Evolutionary conservation across 164 flowering plant species (phyloP), one percentile per base, ranked within the genome.

Genomic region (Malania oleifera): DNA sequence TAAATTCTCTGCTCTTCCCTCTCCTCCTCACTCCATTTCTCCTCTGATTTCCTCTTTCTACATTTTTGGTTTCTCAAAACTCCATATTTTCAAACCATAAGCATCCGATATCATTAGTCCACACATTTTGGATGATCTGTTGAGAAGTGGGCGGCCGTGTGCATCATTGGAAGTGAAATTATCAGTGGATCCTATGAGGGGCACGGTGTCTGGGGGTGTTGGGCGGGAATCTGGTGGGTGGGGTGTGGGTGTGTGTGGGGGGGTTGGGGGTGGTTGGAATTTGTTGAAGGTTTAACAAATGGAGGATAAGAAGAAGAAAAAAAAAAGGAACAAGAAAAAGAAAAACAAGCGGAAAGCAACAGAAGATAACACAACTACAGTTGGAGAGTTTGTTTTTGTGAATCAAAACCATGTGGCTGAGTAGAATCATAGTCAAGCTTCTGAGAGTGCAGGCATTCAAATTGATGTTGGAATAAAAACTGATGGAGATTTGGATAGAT

Each of bases 261-360:
- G n/a, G n/a, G n/a, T n/a, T n/a, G n/a, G n/a, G n/a, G n/a, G n/a
- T n/a, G n/a, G n/a, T n/a, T n/a, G n/a, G n/a, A n/a, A n/a, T n/a
- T n/a, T n/a, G n/a, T n/a, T n/a, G n/a, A n/a, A n/a, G n/a, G n/a
- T n/a, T 52, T 12, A 29, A 47, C 2, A 23, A 40, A 77, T 79
- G 85, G 85, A 75, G 59, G 76, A 68, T 1, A 78, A 75, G 51
- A 79, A 71, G 54, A 84, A 69, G 72, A 81, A 79, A 73, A n/a
- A n/a, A n/a, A 80, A 66, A 43, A 81, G 53, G 28, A 82, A 76
- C 71, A 84, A 80, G 56, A 80, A 66, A 52, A 67, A 84, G 78
- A 84, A 75, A 60, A 71, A 71, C 40, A 77, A 77, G 61, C 80
- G 80, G 54, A 80, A 75, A 65, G 28, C 57, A 8, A 26, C 53